phyloP scores from a whole-genome alignment of 257 asterid genomes.

The Cruciata laevipes region DNA sequence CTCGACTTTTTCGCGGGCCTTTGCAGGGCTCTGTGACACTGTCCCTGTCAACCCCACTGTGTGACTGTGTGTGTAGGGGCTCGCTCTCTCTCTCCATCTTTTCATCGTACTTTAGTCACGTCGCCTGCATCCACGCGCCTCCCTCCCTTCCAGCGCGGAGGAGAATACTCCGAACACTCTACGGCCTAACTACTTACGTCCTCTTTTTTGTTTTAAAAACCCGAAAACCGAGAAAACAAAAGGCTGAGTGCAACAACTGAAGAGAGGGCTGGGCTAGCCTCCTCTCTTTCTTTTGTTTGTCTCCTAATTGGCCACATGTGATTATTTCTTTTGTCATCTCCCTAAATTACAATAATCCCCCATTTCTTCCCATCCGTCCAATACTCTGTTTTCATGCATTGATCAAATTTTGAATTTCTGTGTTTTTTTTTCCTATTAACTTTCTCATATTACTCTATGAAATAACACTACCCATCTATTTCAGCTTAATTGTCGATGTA shows the following conservation, averaged over 20 bases:
- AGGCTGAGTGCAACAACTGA: too few relatives aligned
- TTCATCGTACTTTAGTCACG: conserved; percentile 38
- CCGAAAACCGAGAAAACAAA: too few relatives aligned
- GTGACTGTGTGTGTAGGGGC: conserved; percentile 12
- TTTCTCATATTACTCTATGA: too few relatives aligned
- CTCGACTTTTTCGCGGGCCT: conserved; percentile 97
- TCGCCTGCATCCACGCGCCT: conserved; percentile 28
- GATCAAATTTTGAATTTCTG: too few relatives aligned
- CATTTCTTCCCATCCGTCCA: neutral
- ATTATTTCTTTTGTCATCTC: neutral
- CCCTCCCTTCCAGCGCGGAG: conserved; percentile 14
- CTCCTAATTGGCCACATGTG: neutral
- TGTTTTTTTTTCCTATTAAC: too few relatives aligned
- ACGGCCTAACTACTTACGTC: neutral
- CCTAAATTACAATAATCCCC: neutral
- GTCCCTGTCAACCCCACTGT: conserved; percentile 3
- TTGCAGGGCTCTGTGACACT: conserved; percentile 23
- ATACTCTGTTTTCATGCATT: too few relatives aligned
- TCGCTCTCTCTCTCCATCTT: too few relatives aligned
- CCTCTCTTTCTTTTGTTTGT: neutral
- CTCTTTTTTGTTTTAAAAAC: neutral
- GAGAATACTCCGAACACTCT: too few relatives aligned
- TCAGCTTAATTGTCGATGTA: too few relatives aligned
- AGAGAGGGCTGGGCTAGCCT: too few relatives aligned
- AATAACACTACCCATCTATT: too few relatives aligned